Evolutionary conservation across 495 filamentous ascomycete genomes (phyloP).

Genomic region (Pyronema domesticum): DNA sequence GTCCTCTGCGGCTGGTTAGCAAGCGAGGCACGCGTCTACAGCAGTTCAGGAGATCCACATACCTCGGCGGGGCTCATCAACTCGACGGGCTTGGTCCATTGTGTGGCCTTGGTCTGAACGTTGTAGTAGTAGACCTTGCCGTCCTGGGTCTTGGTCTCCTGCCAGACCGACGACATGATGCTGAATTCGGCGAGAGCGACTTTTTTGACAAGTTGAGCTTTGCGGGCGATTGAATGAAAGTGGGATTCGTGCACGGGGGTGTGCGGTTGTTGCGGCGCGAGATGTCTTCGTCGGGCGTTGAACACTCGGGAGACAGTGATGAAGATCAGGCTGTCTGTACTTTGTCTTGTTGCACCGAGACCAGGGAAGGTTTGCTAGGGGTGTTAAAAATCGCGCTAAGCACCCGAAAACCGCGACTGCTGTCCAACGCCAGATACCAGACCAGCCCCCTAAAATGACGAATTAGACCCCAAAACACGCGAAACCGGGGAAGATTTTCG

Average conservation of each 20-base stretch:
- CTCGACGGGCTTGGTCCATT: constrained; percentile 86
- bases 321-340: no score
- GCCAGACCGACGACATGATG: constrained; percentile 54
- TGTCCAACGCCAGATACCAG: no score
- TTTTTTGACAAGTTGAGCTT: constrained; percentile 12
- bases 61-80: constrained; percentile 81
- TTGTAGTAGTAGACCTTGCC: constrained; percentile 93
- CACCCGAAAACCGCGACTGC: no score
- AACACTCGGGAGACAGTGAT: no score
- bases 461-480: no score
- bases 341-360: no score
- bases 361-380: no score
- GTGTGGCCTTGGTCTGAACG: constrained; percentile 62
- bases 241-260: constrained; percentile 4
- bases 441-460: no score
- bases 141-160: constrained; percentile 61
- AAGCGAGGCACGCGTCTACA: not conserved
- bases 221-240: constrained; percentile 9
- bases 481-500: no score
- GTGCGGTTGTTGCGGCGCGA: constrained; percentile 26
- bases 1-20: constrained; percentile 32
- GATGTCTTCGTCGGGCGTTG: constrained; percentile 5
- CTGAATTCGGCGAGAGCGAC: not conserved
- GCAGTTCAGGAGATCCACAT: constrained; percentile 15
- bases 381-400: no score